A percentile compares a stretch with the other conserved stretches of the same genome.
Conservation (phyloP, 2,329 filamentous ascomycete species). For the Aspergillus novofumigatus region DNA sequence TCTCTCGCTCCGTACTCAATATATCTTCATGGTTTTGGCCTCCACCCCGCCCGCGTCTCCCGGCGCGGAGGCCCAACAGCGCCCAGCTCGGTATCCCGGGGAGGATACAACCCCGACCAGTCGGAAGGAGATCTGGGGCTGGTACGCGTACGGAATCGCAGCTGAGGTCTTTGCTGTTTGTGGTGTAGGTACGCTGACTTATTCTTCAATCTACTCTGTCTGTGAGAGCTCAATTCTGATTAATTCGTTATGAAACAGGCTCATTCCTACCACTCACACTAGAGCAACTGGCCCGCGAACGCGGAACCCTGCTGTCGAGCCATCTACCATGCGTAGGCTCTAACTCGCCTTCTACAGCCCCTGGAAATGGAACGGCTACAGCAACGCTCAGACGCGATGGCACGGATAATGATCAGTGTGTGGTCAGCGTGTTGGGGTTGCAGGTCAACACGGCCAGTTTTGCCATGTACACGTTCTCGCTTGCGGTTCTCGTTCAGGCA, state of each 20-base stretch:
- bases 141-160: conserved; percentile 93
- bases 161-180: conserved; percentile 93
- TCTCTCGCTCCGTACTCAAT: not conserved
- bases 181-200: conserved; percentile 53
- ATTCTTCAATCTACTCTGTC: not conserved
- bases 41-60: conserved; percentile 14
- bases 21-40: conserved; percentile 5
- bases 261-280: conserved; percentile 90
- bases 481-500: conserved; percentile 81
- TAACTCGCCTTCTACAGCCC: conserved; percentile 13
- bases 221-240: not conserved
- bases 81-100: conserved; percentile 61
- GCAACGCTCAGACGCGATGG: conserved; percentile 16
- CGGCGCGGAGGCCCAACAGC: conserved; percentile 19
- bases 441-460: conserved; percentile 38
- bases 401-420: conserved; percentile 26
- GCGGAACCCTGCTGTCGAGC: conserved; percentile 67
- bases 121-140: conserved; percentile 74
- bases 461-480: conserved; percentile 68
- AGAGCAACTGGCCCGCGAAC: conserved; percentile 85
- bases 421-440: conserved; percentile 29
- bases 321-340: conserved; percentile 29
- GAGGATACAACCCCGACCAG: conserved; percentile 85
- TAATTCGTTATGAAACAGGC: conserved; percentile 44
- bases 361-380: conserved; percentile 14